These are phyloP conservation scores for Corynascus novoguineensis DNA, from an alignment of 495 filamentous ascomycete species.

Conservation along the genomic window DNA sequence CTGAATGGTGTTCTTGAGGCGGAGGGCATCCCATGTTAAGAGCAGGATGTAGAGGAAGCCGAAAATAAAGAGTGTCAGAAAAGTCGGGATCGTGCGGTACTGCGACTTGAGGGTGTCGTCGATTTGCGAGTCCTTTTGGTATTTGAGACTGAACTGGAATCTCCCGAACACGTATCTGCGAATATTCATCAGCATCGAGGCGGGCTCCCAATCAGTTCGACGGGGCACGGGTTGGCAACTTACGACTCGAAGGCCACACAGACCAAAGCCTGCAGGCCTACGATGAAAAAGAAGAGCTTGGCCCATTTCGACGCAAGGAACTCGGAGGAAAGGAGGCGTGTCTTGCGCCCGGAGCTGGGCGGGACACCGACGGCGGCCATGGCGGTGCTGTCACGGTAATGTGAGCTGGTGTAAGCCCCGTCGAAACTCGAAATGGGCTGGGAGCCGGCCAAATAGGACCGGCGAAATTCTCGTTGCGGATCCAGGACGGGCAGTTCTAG, in stretches of 20 bases:
- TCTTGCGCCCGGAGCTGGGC: slow-evolving; percentile 27
- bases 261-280: slow-evolving; percentile 69
- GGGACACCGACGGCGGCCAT: slow-evolving; percentile 22
- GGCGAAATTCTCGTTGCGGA: slow-evolving; percentile 34
- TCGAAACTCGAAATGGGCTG: slow-evolving; percentile 34
- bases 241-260: slow-evolving; percentile 82
- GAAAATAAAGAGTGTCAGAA: slow-evolving; percentile 94
- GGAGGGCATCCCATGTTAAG: slow-evolving; percentile 86
- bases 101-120: slow-evolving; percentile 35
- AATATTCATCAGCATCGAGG: slow-evolving; percentile 4
- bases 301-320: slow-evolving; percentile 79
- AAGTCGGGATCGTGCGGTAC: slow-evolving; percentile 74
- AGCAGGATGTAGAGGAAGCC: slow-evolving; percentile 88
- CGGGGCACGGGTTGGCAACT: slow-evolving; percentile 32
- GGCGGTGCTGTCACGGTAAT: slow-evolving; percentile 24
- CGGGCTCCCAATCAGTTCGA: not conserved
- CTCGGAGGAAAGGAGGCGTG: slow-evolving; percentile 72
- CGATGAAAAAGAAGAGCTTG: slow-evolving; percentile 72
- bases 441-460: slow-evolving; percentile 36
- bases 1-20: slow-evolving; percentile 97
- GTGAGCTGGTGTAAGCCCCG: slow-evolving; percentile 25
- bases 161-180: slow-evolving; percentile 68
- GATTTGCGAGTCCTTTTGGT: not conserved
- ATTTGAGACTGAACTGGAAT: slow-evolving; percentile 53
- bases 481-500: slow-evolving; percentile 35